Conservation (phyloP, 2,329 filamentous ascomycete species). For the Zymoseptoria tritici region DNA sequence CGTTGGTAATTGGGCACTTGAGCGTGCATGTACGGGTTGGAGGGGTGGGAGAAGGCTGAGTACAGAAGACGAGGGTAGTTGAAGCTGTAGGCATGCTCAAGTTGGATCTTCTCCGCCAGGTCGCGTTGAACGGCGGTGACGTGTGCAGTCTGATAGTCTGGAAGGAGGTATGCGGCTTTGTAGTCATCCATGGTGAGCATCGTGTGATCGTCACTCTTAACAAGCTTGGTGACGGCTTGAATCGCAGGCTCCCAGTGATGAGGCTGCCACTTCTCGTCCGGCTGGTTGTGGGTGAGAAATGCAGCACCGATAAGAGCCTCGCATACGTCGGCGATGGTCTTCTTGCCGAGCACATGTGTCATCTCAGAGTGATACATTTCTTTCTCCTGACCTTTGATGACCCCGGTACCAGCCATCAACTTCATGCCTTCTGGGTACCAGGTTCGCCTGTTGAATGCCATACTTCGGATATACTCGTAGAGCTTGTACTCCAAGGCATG, state of each 20-base stretch:
- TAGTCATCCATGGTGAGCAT: constrained; percentile 69
- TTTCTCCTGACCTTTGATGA: constrained; percentile 35
- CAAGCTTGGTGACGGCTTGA: constrained; percentile 61
- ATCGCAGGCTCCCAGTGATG: constrained; percentile 54
- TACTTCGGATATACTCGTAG: constrained; percentile 74
- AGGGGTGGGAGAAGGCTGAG: constrained; percentile 83
- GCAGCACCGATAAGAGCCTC: constrained; percentile 91
- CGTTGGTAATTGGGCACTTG: constrained; percentile 83
- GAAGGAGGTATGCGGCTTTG: constrained; percentile 57
- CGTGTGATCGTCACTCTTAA: constrained; percentile 60
- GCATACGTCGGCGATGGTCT: constrained; percentile 74
- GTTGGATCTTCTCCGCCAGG: constrained; percentile 57
- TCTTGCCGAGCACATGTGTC: constrained; percentile 69
- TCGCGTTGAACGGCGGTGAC: constrained; percentile 61
- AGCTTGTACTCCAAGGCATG: constrained; percentile 60
- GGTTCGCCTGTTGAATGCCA: constrained; percentile 66
- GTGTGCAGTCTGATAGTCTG: constrained; percentile 59
- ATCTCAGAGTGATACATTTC: constrained; percentile 33
- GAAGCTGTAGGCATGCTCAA: constrained; percentile 60
- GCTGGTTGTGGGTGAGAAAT: constrained; percentile 48
- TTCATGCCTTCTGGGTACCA: constrained; percentile 85
- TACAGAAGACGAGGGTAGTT: constrained; percentile 66
- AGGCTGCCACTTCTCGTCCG: constrained; percentile 32
- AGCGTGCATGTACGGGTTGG: constrained; percentile 66
- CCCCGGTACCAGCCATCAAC: constrained; percentile 55